These are phyloP conservation scores for Dillenia turbinata DNA, from an alignment of 164 flowering plant genomes.

Conservation along the genomic window DNA sequence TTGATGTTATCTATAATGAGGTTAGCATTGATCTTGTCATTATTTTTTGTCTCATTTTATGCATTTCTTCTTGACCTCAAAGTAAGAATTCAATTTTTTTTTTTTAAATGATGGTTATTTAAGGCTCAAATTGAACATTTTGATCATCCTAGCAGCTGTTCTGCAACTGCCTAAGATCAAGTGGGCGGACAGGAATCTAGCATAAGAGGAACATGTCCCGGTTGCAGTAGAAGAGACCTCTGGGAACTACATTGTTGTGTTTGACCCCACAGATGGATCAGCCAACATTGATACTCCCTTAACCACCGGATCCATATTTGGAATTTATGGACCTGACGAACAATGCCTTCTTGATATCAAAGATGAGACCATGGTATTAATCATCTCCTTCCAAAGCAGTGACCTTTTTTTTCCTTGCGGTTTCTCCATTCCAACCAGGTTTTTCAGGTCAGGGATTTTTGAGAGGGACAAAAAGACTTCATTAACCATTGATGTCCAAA, in stretches of 20 bases:
- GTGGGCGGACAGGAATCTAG: slow-evolving; percentile 66
- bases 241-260: slow-evolving; percentile 69
- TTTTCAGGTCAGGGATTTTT: no score
- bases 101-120: no score
- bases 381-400: no score
- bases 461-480: no score
- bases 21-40: slow-evolving; percentile 16
- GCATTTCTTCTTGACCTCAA: no score
- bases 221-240: slow-evolving; percentile 79
- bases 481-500: no score
- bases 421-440: no score
- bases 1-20: slow-evolving; percentile 91
- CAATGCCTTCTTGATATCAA: slow-evolving; percentile 56
- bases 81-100: no score
- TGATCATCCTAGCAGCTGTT: slow-evolving; percentile 35
- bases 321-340: slow-evolving; percentile 60
- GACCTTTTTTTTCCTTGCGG: not conserved
- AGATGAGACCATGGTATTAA: slow-evolving; percentile 49
- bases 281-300: slow-evolving; percentile 64
- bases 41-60: no score
- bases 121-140: no score
- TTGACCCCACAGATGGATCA: slow-evolving; percentile 70
- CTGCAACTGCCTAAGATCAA: slow-evolving; percentile 60
- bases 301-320: slow-evolving; percentile 69
- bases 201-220: slow-evolving; percentile 72